A percentile compares a stretch with the other conserved stretches of the same genome.
These are phyloP conservation scores for Orbilia quercus DNA, from an alignment of 2,329 filamentous ascomycete genomes.

Conservation along the genomic window DNA sequence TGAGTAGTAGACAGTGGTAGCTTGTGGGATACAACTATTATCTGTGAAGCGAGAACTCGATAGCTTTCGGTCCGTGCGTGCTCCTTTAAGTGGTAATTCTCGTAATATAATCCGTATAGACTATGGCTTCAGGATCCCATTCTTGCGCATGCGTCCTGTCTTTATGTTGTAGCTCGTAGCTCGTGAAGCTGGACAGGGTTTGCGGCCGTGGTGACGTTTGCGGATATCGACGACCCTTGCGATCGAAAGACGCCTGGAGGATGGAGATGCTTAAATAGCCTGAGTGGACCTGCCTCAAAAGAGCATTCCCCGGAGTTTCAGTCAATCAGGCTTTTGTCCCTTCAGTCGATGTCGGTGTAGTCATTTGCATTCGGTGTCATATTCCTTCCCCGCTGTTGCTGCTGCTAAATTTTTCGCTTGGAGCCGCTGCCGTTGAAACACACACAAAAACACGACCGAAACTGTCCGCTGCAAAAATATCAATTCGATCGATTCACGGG, in stretches of 20 bases:
- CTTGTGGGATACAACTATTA: not conserved
- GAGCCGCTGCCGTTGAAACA: constrained; percentile 41
- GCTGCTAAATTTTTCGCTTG: constrained; percentile 53
- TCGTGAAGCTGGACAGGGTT: constrained; percentile 13
- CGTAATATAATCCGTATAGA: constrained; percentile 3
- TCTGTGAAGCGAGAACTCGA: no score
- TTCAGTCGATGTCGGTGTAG: no score
- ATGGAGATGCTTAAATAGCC: constrained; percentile 8
- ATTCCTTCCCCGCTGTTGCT: constrained; percentile 36
- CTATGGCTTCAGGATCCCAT: not conserved
- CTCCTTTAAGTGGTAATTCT: constrained; percentile 52
- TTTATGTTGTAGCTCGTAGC: no score
- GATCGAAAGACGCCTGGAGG: not conserved
- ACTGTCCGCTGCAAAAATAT: constrained; percentile 53
- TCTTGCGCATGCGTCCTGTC: not conserved
- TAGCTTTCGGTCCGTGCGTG: constrained; percentile 31
- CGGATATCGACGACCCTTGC: constrained; percentile 19
- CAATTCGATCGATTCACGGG: constrained; percentile 46
- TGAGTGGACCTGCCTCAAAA: constrained; percentile 9
- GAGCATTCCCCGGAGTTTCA: not conserved
- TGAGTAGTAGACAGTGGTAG: no score
- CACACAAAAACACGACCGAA: constrained; percentile 54
- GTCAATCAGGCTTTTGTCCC: not conserved
- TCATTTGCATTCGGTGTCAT: not conserved
- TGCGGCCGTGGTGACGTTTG: constrained; percentile 41